A percentile compares a stretch with the other conserved stretches of the same genome.
These are phyloP conservation scores for Chiua virens DNA, from an alignment of 768 basidiomycete species.

Conservation along the genomic window DNA sequence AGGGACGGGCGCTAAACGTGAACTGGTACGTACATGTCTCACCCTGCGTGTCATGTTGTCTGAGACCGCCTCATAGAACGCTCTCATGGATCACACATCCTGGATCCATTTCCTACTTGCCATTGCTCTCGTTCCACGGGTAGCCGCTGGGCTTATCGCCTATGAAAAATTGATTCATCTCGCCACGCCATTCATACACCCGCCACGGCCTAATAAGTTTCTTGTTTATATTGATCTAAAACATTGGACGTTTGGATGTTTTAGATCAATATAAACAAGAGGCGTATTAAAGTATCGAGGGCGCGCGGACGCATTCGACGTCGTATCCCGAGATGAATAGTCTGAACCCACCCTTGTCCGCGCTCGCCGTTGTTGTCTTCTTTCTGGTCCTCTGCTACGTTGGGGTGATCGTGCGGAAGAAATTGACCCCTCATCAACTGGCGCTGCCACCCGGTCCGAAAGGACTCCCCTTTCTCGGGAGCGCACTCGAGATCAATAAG, in stretches of 20 bases:
- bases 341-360: neutral
- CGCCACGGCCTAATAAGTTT: no score
- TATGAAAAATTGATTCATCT: no score
- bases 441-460: conserved; percentile 31
- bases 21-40: neutral
- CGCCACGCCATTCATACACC: no score
- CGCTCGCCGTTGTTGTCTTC: neutral
- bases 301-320: neutral
- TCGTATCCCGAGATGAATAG: conserved; percentile 5
- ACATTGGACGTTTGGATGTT: no score
- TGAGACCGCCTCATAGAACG: conserved; percentile 4
- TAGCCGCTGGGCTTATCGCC: no score
- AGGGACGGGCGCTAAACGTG: no score
- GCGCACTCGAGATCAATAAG: conserved; percentile 23
- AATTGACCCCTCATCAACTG: conserved; percentile 12
- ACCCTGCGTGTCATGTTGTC: neutral
- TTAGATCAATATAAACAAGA: no score
- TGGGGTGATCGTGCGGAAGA: conserved; percentile 1
- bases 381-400: conserved; percentile 2
- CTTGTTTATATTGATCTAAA: no score
- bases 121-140: no score
- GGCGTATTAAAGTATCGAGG: no score
- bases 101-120: no score
- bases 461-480: conserved; percentile 29
- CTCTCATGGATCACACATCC: no score